Conservation (phyloP, 2,329 filamentous ascomycete species). For the Trichophaea hybrida region DNA sequence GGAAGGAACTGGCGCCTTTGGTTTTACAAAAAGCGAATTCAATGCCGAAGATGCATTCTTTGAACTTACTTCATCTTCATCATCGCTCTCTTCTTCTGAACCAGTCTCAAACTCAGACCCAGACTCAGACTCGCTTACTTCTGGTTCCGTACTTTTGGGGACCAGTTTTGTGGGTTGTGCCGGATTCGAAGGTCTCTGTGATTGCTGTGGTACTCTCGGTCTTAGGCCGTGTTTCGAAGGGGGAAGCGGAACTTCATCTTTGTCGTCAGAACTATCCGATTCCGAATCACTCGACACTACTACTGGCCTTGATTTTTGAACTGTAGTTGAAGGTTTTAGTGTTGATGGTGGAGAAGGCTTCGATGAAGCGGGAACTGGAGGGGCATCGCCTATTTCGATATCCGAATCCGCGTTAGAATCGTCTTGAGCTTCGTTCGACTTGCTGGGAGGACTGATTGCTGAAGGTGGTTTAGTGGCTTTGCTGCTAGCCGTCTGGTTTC, state of each 20-base stretch:
- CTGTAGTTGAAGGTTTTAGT: not conserved
- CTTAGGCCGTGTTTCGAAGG: not conserved
- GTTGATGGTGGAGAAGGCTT: not conserved
- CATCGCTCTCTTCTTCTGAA: not conserved
- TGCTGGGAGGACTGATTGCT: too few species aligned
- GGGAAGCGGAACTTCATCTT: not conserved
- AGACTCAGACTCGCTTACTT: not conserved
- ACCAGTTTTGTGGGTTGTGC: not conserved
- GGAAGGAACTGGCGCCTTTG: not conserved
- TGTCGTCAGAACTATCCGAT: not conserved
- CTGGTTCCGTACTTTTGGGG: not conserved
- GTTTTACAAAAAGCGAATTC: not conserved
- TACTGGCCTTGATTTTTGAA: not conserved
- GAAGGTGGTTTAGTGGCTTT: not conserved
- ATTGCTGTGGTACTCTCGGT: not conserved
- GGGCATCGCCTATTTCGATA: conserved; percentile 1
- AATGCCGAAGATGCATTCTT: not conserved
- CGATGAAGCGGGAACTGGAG: not conserved
- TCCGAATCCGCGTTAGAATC: not conserved
- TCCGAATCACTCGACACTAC: not conserved
- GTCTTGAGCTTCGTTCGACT: not conserved
- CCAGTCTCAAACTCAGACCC: not conserved
- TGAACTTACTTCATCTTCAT: not conserved
- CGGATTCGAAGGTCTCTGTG: not conserved
- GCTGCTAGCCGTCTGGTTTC: not conserved